Conservation (phyloP, 768 basidiomycete species). For the Hemileccinum impolitum region DNA sequence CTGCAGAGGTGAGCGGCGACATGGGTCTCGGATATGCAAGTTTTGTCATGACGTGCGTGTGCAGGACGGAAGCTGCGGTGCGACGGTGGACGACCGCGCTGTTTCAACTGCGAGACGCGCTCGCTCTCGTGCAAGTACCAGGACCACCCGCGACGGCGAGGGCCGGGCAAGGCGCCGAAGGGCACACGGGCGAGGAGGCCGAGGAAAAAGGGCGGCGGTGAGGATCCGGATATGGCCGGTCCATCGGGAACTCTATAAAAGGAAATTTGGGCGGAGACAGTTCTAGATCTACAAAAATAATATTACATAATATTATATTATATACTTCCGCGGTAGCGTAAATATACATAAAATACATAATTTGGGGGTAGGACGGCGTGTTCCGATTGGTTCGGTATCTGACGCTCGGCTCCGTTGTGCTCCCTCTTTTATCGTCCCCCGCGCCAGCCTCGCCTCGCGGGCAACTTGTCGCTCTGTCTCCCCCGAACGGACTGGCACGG, state of each 20-base stretch:
- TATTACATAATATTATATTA: conserved; percentile 21
- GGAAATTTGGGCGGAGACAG: conserved; percentile 11
- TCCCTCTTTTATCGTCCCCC: conserved; percentile 56
- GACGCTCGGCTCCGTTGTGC: conserved; percentile 43
- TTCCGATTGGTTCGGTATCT: conserved; percentile 67
- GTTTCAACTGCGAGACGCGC: conserved; percentile 59
- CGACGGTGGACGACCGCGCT: conserved; percentile 61
- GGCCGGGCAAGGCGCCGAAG: conserved; percentile 72
- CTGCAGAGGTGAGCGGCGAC: conserved; percentile 57
- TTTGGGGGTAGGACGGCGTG: conserved; percentile 12
- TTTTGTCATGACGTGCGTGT: neutral
- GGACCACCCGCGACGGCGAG: conserved; percentile 52
- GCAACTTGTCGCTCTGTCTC: conserved; percentile 43
- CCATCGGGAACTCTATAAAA: conserved; percentile 26
- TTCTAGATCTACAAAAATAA: conserved; percentile 19
- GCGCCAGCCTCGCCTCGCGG: conserved; percentile 63
- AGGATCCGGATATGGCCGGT: conserved; percentile 25
- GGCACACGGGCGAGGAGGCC: conserved; percentile 48
- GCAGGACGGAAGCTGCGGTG: conserved; percentile 74
- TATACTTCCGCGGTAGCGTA: conserved; percentile 29
- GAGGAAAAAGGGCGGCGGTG: conserved; percentile 23
- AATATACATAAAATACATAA: conserved; percentile 8
- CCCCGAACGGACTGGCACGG: conserved; percentile 41
- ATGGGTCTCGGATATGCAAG: too few species aligned
- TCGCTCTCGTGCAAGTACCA: conserved; percentile 53